A percentile compares a stretch with the other conserved stretches of the same genome.
These are phyloP conservation scores for Fraxinus platypoda DNA, from an alignment of 305 asterid species.

Conservation along the genomic window DNA sequence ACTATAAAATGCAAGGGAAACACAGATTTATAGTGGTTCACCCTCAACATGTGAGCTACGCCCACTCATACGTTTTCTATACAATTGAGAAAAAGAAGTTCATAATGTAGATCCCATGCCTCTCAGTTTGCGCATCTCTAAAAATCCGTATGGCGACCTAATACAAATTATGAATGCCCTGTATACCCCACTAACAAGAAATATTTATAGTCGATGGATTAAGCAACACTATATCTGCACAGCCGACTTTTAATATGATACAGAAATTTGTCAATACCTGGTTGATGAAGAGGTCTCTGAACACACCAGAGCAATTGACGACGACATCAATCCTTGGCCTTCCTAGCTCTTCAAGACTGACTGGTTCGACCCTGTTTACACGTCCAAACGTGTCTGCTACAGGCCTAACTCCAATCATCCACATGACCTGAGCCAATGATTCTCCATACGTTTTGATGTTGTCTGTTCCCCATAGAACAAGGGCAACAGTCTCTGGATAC, in stretches of 20 bases:
- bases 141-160: background rate
- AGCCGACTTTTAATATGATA: background rate
- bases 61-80: background rate
- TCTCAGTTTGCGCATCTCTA: background rate
- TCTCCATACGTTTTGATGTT: slow-evolving; percentile 97
- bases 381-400: slow-evolving; percentile 79
- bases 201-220: background rate
- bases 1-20: background rate
- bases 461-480: slow-evolving; percentile 97
- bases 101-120: background rate
- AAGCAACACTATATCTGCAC: background rate
- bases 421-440: slow-evolving; percentile 88
- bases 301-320: slow-evolving; percentile 95
- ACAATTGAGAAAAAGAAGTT: background rate
- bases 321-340: slow-evolving; percentile 93
- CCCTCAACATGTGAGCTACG: background rate
- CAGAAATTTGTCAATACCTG: slow-evolving; percentile 49
- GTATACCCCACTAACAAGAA: background rate
- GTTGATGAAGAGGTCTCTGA: slow-evolving; percentile 95
- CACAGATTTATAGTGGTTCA: background rate
- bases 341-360: slow-evolving; percentile 93
- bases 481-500: slow-evolving; percentile 94
- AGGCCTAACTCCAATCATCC: slow-evolving; percentile 93
- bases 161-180: background rate
- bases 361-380: slow-evolving; percentile 77